These are phyloP conservation scores for Closterium sp. DNA, from an alignment of 139 green algal species.

Conservation along the genomic window DNA sequence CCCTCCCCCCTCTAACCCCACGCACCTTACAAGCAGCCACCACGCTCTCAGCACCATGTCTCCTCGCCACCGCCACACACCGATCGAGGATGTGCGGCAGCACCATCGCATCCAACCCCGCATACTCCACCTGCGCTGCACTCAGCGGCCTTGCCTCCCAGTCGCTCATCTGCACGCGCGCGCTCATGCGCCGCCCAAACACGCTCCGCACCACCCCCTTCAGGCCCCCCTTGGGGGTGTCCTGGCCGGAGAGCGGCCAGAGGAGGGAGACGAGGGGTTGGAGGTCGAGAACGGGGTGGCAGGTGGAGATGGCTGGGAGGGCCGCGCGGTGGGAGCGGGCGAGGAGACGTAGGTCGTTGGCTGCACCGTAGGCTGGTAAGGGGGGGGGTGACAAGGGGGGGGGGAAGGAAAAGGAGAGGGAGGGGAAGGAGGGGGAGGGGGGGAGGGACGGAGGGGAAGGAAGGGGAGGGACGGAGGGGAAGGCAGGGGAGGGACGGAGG, in stretches of 20 bases:
- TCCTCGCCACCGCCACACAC: not conserved
- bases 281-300: not conserved
- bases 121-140: not conserved
- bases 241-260: not conserved
- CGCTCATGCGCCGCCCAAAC: not conserved
- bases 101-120: not conserved
- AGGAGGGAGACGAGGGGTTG: not conserved
- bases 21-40: not conserved
- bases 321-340: not conserved
- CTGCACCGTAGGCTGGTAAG: not conserved
- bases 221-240: not conserved
- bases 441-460: too few species aligned
- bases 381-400: too few species aligned
- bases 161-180: conserved; percentile 1
- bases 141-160: not conserved
- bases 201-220: not conserved
- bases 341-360: not conserved
- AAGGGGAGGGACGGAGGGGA: too few species aligned
- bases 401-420: too few species aligned
- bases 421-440: too few species aligned
- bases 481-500: too few species aligned
- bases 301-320: not conserved
- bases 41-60: not conserved
- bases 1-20: not conserved
- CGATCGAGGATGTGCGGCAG: not conserved